A percentile compares a stretch with the other conserved stretches of the same genome.
phyloP scores from a whole-genome alignment of 2,329 filamentous ascomycete species.

The Xylaria sp. region DNA sequence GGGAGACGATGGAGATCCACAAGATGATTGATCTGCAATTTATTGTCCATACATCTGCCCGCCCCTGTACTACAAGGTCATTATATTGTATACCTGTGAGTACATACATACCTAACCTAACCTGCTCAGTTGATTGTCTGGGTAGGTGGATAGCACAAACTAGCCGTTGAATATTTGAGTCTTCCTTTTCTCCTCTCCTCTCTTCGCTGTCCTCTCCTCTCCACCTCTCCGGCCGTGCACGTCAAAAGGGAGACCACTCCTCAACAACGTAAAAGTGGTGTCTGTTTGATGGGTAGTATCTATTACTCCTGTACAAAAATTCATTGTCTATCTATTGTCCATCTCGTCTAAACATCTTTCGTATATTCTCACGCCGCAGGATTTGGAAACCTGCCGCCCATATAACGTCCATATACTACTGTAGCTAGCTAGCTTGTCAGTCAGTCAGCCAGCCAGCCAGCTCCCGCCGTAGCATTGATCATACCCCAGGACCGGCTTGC shows the following conservation, averaged over 20 bases:
- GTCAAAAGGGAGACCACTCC: conserved; percentile 40
- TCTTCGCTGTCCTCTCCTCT: conserved; percentile 25
- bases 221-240: conserved; percentile 22
- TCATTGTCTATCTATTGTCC: conserved; percentile 40
- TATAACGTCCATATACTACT: conserved; percentile 28
- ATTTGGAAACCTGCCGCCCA: conserved; percentile 22
- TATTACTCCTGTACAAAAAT: conserved; percentile 44
- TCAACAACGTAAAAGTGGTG: conserved; percentile 31
- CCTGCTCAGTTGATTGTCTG: conserved; percentile 39
- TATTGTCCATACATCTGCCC: conserved; percentile 41
- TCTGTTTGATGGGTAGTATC: conserved; percentile 36
- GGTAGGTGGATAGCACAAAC: conserved; percentile 26
- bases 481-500: conserved; percentile 24
- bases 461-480: conserved; percentile 38
- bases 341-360: conserved; percentile 25
- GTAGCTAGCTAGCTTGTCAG: not conserved
- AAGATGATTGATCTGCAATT: conserved; percentile 48
- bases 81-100: conserved; percentile 41
- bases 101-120: conserved; percentile 41
- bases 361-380: conserved; percentile 36
- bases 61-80: conserved; percentile 47
- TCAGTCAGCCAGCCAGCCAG: conserved; percentile 3
- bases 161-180: conserved; percentile 39
- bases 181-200: not conserved
- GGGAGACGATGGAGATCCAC: conserved; percentile 47